Base-by-base conservation (phyloP, 768 basidiomycete species). In the Mycena galericulata region DNA sequence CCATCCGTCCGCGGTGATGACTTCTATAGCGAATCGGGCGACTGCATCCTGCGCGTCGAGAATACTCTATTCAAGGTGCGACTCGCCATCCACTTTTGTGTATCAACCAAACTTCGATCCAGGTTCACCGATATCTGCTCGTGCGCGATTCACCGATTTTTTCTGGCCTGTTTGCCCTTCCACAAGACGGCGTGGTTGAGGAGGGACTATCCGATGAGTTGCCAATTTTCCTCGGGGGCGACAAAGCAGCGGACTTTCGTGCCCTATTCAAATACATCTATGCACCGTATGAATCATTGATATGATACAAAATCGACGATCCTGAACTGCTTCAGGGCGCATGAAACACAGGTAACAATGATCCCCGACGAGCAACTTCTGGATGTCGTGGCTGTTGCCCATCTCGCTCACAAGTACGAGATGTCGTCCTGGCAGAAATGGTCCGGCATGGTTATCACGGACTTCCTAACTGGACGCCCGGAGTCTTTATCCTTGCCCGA, bases 361-460 rank as follows among this genome's bases (percentile, higher is more conserved):
- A 58, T 66, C 7, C 56, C 55, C 17, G 15, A 30, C 7, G 34
- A 55, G 0, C 46, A 66, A 18, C 56, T 66, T 15, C 57, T n/a
- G 4, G 8, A 34, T 30, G 27, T 66, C 47, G 26, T 66, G 3
- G 55, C 50, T 1, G 65, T 66, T 26, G 55, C 46, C 8, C 14
- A 29, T 7, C 56, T 66, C 32, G 34, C 57, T 1, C 55, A 66
- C 36, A 66, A 66, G 30, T 66, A 66, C 57, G 56, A 66, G 34
- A 66, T 66, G 56, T 14, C 5, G 18, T 15, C 12, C 6, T 66
- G 65, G 65, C 55, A 59, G 34, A 18, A 12, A 20, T 66, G 65
- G 65, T 45, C 65, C 0, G 22, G 29, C 15, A 26, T 46, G 10
- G 57, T 59, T n/a, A 18, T 47, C 18, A 4, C 24, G 12, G 6